Conservation (phyloP, 1,284 basidiomycete species). For the Puccinia horiana region DNA sequence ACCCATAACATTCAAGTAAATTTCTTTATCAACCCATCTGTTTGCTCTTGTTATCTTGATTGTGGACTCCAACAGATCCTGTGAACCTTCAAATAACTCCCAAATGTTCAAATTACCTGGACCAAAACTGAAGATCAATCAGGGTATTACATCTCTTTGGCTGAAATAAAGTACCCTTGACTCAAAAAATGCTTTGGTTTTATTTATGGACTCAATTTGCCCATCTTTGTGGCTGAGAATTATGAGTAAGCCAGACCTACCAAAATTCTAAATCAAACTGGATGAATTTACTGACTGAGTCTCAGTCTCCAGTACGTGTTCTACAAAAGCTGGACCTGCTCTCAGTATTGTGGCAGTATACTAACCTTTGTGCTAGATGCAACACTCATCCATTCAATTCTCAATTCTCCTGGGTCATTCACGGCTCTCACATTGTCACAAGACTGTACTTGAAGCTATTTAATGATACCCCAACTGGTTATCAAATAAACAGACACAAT, state of each 20-base stretch:
- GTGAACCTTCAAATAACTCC: no score
- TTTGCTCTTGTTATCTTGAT: neutral
- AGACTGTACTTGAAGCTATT: slow-evolving; percentile 60
- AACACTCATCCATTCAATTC: slow-evolving; percentile 57
- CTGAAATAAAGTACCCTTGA: slow-evolving; percentile 52
- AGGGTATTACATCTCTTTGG: neutral
- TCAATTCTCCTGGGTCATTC: slow-evolving; percentile 65
- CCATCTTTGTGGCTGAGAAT: slow-evolving; percentile 56
- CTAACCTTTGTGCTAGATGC: neutral
- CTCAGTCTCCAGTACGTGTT: neutral
- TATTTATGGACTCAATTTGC: slow-evolving; percentile 57
- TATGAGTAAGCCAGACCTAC: slow-evolving; percentile 59
- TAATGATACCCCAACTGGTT: slow-evolving; percentile 59
- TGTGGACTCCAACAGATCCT: no score
- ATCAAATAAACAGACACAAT: slow-evolving; percentile 62
- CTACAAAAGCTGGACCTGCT: neutral
- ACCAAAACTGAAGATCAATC: neutral
- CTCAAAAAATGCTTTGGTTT: slow-evolving; percentile 61
- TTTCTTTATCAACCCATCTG: neutral
- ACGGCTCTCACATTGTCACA: slow-evolving; percentile 61
- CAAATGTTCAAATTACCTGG: neutral
- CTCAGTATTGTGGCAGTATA: neutral
- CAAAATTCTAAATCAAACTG: no score
- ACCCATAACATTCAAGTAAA: neutral
- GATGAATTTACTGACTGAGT: no score